Percentiles rank a stretch among this genome's conserved stretches.
These are phyloP conservation scores for Cladorrhinum sp. DNA, from an alignment of 2,329 filamentous ascomycete genomes.

Conservation along the genomic window DNA sequence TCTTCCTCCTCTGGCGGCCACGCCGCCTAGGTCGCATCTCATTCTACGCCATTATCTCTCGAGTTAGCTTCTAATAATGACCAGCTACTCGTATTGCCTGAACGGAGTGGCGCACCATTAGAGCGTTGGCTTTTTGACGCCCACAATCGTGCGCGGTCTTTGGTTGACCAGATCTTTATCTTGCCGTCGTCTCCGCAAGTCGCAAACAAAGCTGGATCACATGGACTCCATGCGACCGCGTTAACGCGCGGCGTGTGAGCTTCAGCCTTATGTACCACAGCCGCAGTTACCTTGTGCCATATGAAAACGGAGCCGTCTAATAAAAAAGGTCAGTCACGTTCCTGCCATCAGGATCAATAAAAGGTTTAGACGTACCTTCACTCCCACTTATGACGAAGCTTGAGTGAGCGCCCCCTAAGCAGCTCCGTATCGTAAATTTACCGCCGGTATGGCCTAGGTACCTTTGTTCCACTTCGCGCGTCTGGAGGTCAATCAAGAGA, in stretches of 20 bases:
- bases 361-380: constrained; percentile 59
- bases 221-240: constrained; percentile 84
- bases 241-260: constrained; percentile 80
- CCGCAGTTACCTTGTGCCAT: constrained; percentile 84
- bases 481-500: constrained; percentile 73
- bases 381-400: constrained; percentile 90
- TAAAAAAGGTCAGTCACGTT: not conserved
- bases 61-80: not conserved
- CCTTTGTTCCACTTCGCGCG: constrained; percentile 66
- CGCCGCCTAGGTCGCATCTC: too few relatives aligned
- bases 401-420: constrained; percentile 86
- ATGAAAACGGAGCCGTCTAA: constrained; percentile 70
- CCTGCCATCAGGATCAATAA: not conserved
- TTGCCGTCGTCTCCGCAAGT: constrained; percentile 84
- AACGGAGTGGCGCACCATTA: not conserved
- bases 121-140: not conserved
- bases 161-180: constrained; percentile 60
- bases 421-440: constrained; percentile 74
- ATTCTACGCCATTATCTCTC: not conserved
- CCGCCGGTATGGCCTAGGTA: constrained; percentile 75
- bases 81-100: not conserved
- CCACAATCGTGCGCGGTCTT: not conserved
- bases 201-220: constrained; percentile 78
- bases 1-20: too few relatives aligned
- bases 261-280: constrained; percentile 69